These are phyloP conservation scores for Bipolaris sorokiniana DNA, from an alignment of 2,329 filamentous ascomycete genomes.

Conservation along the genomic window DNA sequence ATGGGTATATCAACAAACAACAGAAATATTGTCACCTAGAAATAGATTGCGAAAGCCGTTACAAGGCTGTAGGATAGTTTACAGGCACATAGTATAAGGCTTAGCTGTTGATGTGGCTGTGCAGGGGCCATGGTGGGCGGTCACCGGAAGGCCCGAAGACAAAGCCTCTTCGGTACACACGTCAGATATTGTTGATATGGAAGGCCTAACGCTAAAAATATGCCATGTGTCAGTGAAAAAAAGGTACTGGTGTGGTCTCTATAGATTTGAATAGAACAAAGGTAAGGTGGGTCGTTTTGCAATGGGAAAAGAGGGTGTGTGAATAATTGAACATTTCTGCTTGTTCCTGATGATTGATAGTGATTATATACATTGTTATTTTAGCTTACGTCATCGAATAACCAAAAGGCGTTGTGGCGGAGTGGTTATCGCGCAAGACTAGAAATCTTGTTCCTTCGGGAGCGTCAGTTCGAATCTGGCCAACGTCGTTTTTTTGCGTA, in stretches of 20 bases:
- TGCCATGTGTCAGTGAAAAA: too few relatives aligned
- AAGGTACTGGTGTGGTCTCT: neutral
- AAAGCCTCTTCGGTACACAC: neutral
- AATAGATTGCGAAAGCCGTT: neutral
- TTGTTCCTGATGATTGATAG: rapidly evolving
- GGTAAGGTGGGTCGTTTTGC: neutral
- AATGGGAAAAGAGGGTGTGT: too few relatives aligned
- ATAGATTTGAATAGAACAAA: neutral
- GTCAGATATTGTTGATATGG: neutral
- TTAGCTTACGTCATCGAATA: conserved; percentile 6
- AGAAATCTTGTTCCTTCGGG: conserved; percentile 22
- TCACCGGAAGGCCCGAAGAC: neutral
- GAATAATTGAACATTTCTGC: too few relatives aligned
- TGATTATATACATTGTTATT: neutral
- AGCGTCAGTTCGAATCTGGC: conserved; percentile 21
- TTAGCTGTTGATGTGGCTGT: neutral
- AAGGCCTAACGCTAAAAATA: neutral
- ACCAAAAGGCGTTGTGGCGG: conserved; percentile 9
- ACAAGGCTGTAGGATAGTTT: neutral
- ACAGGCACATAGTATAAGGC: neutral
- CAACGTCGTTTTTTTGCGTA: conserved; percentile 13
- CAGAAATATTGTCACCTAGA: too few relatives aligned
- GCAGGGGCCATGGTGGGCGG: neutral
- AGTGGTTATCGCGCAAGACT: conserved; percentile 22
- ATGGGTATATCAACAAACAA: neutral